Conservation (phyloP, 192 early-diverging fungal species). For the Mortierella claussenii region DNA sequence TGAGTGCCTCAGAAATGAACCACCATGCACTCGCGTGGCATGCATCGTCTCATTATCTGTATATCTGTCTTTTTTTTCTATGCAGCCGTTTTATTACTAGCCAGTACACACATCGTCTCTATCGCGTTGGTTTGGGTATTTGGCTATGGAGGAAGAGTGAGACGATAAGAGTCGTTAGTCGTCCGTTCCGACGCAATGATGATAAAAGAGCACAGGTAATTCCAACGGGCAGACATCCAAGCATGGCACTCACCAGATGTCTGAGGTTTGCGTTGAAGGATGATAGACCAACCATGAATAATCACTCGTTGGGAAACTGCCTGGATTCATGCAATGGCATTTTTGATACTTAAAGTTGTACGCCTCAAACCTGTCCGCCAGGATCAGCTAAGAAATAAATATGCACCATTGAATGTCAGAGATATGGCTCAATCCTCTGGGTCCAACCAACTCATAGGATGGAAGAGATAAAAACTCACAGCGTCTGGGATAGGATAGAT, state of each 20-base stretch:
- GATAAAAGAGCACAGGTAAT: not conserved
- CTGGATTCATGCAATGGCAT: slow-evolving; percentile 84
- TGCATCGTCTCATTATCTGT: no score
- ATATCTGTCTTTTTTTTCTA: no score
- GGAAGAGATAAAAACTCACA: slow-evolving; percentile 54
- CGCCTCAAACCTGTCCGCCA: slow-evolving; percentile 88
- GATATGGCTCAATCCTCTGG: not conserved
- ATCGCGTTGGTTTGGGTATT: slow-evolving; percentile 48
- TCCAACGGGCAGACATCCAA: not conserved
- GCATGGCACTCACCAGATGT: slow-evolving; percentile 60
- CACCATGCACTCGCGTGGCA: not conserved
- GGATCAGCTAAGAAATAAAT: slow-evolving; percentile 66
- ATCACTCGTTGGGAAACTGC: slow-evolving; percentile 61
- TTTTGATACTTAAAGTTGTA: slow-evolving; percentile 81
- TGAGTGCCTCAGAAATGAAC: no score
- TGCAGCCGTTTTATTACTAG: no score
- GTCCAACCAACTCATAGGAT: not conserved
- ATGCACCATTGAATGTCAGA: not conserved
- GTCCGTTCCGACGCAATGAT: not conserved
- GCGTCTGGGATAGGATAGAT: slow-evolving; percentile 91
- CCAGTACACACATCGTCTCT: no score
- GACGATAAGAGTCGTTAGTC: not conserved
- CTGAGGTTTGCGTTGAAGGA: slow-evolving; percentile 64
- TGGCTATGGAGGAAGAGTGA: slow-evolving; percentile 21
- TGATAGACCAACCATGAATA: slow-evolving; percentile 80